Percentiles rank a stretch among this genome's conserved stretches.
These are phyloP conservation scores for Raddia distichophylla DNA, from an alignment of 176 grass and related monocot species.

Conservation along the genomic window DNA sequence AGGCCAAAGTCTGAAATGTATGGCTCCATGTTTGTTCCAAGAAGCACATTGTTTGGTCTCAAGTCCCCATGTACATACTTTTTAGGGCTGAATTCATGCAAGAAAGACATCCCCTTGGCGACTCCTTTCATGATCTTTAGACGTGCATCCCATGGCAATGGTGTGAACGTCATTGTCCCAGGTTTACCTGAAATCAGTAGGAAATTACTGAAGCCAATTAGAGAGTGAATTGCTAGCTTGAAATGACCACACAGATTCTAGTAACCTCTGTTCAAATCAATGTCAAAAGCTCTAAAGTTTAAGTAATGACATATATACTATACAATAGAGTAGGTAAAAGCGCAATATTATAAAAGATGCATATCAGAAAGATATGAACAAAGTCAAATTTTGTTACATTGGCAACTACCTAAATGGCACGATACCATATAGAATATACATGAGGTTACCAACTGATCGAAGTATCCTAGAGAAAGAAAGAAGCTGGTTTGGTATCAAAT, in stretches of 20 bases:
- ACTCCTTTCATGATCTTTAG: conserved; percentile 87
- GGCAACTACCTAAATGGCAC: not conserved
- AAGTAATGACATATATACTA: not conserved
- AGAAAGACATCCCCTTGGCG: conserved; percentile 68
- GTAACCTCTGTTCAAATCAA: not conserved
- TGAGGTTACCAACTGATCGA: not conserved
- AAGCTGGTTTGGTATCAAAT: not conserved
- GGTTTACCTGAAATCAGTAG: conserved; percentile 60
- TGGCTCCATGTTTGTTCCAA: conserved; percentile 69
- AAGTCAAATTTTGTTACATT: conserved; percentile 26
- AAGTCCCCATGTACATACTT: conserved; percentile 95
- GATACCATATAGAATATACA: not conserved
- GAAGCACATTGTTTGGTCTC: conserved; percentile 83
- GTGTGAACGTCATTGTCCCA: conserved; percentile 54
- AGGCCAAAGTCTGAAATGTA: conserved; percentile 94
- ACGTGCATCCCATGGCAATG: conserved; percentile 68
- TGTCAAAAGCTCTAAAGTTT: not conserved
- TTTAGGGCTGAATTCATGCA: conserved; percentile 95
- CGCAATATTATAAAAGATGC: conserved; percentile 3
- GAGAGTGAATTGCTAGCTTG: not conserved
- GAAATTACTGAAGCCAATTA: conserved; percentile 25
- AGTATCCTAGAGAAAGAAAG: not conserved
- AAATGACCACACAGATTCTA: conserved; percentile 15
- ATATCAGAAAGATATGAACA: conserved; percentile 14
- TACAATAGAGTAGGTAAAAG: not conserved